Conservation (phyloP, 257 asterid genomes). For the Nicotiana obtusifolia region DNA sequence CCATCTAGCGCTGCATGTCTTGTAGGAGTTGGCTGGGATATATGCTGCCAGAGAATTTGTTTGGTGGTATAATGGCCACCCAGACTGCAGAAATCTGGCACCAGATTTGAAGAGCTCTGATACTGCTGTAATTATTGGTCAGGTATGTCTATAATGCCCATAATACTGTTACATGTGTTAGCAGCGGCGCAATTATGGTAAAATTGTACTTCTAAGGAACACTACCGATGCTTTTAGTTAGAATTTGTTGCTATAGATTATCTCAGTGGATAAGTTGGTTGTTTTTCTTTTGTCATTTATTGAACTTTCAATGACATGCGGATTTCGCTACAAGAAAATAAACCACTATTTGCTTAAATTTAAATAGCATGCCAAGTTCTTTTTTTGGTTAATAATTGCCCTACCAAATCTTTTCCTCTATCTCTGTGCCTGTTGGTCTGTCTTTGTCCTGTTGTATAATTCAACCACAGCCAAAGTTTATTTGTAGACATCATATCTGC, state of each 20-base stretch:
- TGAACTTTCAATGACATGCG: background rate
- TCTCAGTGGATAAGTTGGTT: background rate
- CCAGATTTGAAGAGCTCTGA: slow-evolving; percentile 74
- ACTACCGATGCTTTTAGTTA: background rate
- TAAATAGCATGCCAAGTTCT: background rate
- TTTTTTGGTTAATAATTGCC: background rate
- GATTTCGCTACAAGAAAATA: background rate
- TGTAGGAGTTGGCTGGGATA: slow-evolving; percentile 59
- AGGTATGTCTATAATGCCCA: slow-evolving; percentile 36
- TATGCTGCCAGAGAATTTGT: slow-evolving; percentile 87
- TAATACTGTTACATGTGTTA: background rate
- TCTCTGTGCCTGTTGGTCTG: background rate
- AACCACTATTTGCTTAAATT: background rate
- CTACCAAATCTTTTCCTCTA: background rate
- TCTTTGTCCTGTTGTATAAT: background rate
- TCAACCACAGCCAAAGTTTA: background rate
- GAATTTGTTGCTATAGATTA: background rate
- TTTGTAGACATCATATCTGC: background rate
- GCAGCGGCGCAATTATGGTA: background rate
- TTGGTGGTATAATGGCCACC: slow-evolving; percentile 99
- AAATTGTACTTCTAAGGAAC: background rate
- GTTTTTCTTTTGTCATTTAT: background rate
- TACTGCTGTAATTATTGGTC: slow-evolving; percentile 87
- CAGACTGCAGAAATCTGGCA: slow-evolving; percentile 64
- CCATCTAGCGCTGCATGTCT: slow-evolving; percentile 6